phyloP scores from a whole-genome alignment of 345 rosid species.

The Bretschneidera sinensis region DNA sequence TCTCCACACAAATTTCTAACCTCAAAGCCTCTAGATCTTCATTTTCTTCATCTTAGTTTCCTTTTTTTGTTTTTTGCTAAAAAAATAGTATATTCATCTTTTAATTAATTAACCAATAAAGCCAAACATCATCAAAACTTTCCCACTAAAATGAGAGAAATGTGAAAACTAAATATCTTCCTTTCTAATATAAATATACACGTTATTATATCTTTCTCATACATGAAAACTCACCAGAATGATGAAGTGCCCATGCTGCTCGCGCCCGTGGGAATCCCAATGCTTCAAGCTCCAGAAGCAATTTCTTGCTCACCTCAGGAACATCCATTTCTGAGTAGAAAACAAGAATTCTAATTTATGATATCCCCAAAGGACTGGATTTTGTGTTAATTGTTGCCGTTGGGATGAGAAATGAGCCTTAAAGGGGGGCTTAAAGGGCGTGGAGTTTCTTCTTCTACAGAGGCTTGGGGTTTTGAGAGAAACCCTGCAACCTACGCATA shows the following conservation, averaged over 20 bases:
- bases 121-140: not conserved
- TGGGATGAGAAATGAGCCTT: not conserved
- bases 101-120: not conserved
- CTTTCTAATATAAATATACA: not conserved
- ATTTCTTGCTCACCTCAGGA: conserved; percentile 44
- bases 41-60: too few species aligned
- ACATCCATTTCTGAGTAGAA: conserved; percentile 31
- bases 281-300: conserved; percentile 60
- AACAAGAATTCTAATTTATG: not conserved
- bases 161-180: not conserved
- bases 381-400: too few species aligned
- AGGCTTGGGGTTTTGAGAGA: conserved; percentile 7
- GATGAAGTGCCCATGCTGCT: conserved; percentile 65
- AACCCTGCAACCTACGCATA: conserved; percentile 16
- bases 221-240: conserved; percentile 42
- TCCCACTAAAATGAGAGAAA: not conserved
- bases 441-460: conserved; percentile 2
- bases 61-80: too few species aligned
- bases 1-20: too few species aligned
- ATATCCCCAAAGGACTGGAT: too few species aligned
- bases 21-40: not conserved
- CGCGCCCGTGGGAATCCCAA: conserved; percentile 57
- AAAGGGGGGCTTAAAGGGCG: conserved; percentile 12
- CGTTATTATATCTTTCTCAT: not conserved
- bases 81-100: too few species aligned